Conservation (phyloP, 352 stramenopile genomes). For the Peronospora belbahrii region DNA sequence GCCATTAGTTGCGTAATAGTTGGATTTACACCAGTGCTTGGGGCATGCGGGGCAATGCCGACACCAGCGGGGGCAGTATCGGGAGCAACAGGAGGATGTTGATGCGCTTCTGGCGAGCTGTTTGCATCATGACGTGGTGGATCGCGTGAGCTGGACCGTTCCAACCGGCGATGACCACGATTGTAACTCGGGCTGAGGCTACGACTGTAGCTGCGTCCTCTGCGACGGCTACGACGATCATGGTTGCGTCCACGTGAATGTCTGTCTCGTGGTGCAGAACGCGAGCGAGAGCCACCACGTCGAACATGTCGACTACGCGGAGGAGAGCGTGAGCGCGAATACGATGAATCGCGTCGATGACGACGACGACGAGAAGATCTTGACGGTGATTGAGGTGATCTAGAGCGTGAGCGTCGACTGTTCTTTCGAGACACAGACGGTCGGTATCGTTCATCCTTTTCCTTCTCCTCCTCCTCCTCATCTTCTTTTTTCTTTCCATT, state of each 20-base stretch:
- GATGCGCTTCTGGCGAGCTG: slow-evolving; percentile 37
- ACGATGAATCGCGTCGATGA: slow-evolving; percentile 32
- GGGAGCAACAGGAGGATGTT: slow-evolving; percentile 25
- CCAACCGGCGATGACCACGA: slow-evolving; percentile 31
- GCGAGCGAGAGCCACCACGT: slow-evolving; percentile 38
- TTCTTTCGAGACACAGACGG: slow-evolving; percentile 27
- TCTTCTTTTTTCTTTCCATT: slow-evolving; percentile 3
- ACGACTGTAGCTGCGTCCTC: slow-evolving; percentile 30
- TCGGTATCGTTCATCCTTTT: slow-evolving; percentile 10
- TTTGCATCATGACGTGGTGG: slow-evolving; percentile 41
- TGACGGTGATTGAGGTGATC: slow-evolving; percentile 43
- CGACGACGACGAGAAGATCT: slow-evolving; percentile 45
- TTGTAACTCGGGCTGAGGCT: slow-evolving; percentile 46
- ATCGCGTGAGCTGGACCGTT: slow-evolving; percentile 57
- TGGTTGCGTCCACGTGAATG: slow-evolving; percentile 27
- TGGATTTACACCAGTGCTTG: slow-evolving; percentile 40
- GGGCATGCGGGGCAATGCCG: slow-evolving; percentile 8
- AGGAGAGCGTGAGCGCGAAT: slow-evolving; percentile 43
- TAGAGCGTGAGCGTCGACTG: slow-evolving; percentile 46
- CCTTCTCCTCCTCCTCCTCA: slow-evolving; percentile 12
- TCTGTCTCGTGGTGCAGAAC: slow-evolving; percentile 18
- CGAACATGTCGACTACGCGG: slow-evolving; percentile 33
- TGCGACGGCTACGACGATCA: slow-evolving; percentile 24
- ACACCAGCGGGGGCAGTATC: slow-evolving; percentile 4
- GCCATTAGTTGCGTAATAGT: slow-evolving; percentile 86